These are phyloP conservation scores for Penicillium sp. DNA, from an alignment of 2,329 filamentous ascomycete species.

Conservation along the genomic window DNA sequence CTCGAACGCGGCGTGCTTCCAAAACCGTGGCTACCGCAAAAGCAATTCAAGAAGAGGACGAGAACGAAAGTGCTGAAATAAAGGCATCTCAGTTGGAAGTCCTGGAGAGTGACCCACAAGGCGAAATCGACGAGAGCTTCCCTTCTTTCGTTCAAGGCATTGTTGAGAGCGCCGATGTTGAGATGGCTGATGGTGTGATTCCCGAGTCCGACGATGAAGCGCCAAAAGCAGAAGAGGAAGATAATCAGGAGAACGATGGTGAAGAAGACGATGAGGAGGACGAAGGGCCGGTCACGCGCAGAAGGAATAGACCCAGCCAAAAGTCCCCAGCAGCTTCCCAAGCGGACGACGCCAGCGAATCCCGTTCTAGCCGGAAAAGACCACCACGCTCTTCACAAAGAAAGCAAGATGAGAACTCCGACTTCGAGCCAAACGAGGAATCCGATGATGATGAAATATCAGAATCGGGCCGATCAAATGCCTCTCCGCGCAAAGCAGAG, in stretches of 20 bases:
- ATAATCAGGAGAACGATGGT: conserved; percentile 21
- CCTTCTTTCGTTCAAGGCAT: conserved; percentile 21
- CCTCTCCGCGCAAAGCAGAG: conserved; percentile 39
- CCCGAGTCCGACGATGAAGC: conserved; percentile 41
- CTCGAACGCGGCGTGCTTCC: conserved; percentile 23
- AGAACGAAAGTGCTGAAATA: conserved; percentile 35
- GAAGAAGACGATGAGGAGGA: conserved; percentile 56
- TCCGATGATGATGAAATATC: conserved; percentile 52
- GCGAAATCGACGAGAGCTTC: conserved; percentile 29
- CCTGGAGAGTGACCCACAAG: conserved; percentile 38
- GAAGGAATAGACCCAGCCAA: conserved; percentile 31
- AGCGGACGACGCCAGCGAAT: conserved; percentile 26
- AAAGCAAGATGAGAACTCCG: conserved; percentile 56
- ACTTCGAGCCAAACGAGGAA: conserved; percentile 60
- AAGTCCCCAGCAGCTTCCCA: conserved; percentile 22
- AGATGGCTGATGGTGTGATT: conserved; percentile 34
- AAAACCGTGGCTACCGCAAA: conserved; percentile 42
- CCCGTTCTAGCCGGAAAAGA: conserved; percentile 39
- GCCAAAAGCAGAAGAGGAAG: conserved; percentile 27
- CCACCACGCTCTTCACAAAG: conserved; percentile 41
- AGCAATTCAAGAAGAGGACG: conserved; percentile 27
- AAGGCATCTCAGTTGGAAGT: conserved; percentile 41
- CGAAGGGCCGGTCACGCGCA: conserved; percentile 49
- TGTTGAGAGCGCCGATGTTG: conserved; percentile 28
- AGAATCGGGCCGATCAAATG: conserved; percentile 47